phyloP scores from a whole-genome alignment of 2,329 filamentous ascomycete species.

The Fusarium sublunatum region DNA sequence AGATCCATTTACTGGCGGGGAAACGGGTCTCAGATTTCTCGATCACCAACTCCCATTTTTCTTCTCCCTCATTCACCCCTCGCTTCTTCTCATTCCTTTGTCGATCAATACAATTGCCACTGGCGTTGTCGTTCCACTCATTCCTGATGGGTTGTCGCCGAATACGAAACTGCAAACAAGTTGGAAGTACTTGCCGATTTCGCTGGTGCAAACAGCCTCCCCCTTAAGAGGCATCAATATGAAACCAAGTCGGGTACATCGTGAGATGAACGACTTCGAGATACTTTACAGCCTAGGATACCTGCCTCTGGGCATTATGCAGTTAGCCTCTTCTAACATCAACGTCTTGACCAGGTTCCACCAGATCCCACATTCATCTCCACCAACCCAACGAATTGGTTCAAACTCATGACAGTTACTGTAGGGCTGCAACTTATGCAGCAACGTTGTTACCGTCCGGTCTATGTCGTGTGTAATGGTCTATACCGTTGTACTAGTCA shows the following conservation, averaged over 20 bases:
- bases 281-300: slow-evolving; percentile 6
- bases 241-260: not conserved
- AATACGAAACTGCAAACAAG: slow-evolving; percentile 2
- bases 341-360: slow-evolving; percentile 31
- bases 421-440: slow-evolving; percentile 41
- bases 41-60: slow-evolving; percentile 13
- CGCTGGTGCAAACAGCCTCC: slow-evolving; percentile 7
- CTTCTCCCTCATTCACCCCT: slow-evolving; percentile 15
- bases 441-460: slow-evolving; percentile 11
- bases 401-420: slow-evolving; percentile 39
- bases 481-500: slow-evolving; percentile 10
- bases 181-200: slow-evolving; percentile 8
- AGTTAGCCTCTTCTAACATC: slow-evolving; percentile 32
- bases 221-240: not conserved
- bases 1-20: slow-evolving; percentile 12
- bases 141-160: slow-evolving; percentile 30
- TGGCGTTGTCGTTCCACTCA: slow-evolving; percentile 34
- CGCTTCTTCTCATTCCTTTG: slow-evolving; percentile 26
- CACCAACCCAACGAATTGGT: slow-evolving; percentile 42
- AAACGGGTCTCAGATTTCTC: slow-evolving; percentile 24
- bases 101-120: slow-evolving; percentile 29
- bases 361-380: slow-evolving; percentile 38
- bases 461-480: slow-evolving; percentile 19
- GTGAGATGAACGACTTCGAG: slow-evolving; percentile 4
- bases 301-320: slow-evolving; percentile 16